Conservation (phyloP, 495 filamentous ascomycete genomes). For the Pyrenula massariospora region DNA sequence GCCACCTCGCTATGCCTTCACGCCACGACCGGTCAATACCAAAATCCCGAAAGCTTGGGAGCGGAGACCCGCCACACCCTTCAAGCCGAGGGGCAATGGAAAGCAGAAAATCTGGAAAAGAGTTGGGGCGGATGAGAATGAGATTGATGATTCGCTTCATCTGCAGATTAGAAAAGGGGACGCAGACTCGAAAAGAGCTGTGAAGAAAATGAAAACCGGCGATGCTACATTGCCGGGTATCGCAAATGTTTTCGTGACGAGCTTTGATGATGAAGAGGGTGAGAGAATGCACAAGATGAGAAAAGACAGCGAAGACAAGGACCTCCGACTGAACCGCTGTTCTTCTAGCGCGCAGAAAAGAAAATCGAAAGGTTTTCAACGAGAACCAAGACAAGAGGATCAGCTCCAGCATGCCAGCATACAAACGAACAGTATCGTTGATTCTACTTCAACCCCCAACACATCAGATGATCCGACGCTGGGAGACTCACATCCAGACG, state of each 20-base stretch:
- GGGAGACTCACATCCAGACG: too few species aligned
- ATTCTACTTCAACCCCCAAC: too few species aligned
- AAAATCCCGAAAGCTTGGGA: constrained; percentile 34
- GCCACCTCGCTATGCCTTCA: neutral
- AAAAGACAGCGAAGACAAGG: too few species aligned
- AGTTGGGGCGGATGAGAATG: constrained; percentile 6
- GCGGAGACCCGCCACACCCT: constrained; percentile 43
- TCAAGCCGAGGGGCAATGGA: constrained; percentile 21
- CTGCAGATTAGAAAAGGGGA: constrained; percentile 4
- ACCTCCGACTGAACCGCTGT: too few species aligned
- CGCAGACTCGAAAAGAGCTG: neutral
- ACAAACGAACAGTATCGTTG: too few species aligned
- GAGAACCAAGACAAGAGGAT: too few species aligned
- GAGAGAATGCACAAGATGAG: neutral
- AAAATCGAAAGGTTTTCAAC: too few species aligned
- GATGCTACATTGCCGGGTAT: neutral
- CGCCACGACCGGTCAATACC: neutral
- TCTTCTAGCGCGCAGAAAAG: too few species aligned
- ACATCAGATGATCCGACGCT: too few species aligned
- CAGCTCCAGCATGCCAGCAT: too few species aligned
- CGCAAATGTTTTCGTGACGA: neutral
- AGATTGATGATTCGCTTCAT: neutral
- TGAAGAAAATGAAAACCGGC: neutral
- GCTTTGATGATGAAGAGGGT: neutral
- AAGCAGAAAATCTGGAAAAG: constrained; percentile 43